Evolutionary conservation across 441 rosid genomes (phyloP).

Genomic region (Bocquillonia castaneifolia): DNA sequence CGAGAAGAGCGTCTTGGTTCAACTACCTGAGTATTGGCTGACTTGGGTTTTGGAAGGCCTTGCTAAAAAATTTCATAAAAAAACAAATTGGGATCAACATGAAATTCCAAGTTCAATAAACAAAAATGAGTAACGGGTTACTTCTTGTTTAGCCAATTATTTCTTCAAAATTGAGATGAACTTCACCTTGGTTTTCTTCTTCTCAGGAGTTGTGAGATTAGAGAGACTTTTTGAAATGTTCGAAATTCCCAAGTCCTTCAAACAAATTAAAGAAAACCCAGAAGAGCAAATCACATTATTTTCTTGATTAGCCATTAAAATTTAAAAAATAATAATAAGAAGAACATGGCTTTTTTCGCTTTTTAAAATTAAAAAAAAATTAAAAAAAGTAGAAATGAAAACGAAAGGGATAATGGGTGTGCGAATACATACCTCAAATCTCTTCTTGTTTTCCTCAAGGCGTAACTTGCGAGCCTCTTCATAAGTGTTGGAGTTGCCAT

Average conservation of each 20-base stretch:
- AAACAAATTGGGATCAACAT: background rate
- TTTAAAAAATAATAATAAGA: no score
- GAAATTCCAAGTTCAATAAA: background rate
- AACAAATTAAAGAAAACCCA: background rate
- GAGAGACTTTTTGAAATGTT: conserved; percentile 28
- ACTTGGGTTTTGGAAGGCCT: conserved; percentile 28
- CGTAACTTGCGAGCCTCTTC: conserved; percentile 51
- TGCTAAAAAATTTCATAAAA: conserved; percentile 15
- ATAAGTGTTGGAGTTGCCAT: conserved; percentile 29
- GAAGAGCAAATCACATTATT: background rate
- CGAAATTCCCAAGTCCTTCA: conserved; percentile 46
- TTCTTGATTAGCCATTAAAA: background rate
- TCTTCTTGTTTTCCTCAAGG: conserved; percentile 43
- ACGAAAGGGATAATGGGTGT: background rate
- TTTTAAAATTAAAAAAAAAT: background rate
- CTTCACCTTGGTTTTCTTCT: conserved; percentile 28
- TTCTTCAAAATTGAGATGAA: background rate
- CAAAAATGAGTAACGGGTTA: no score
- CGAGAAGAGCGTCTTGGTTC: conserved; percentile 59
- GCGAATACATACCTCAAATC: conserved; percentile 32
- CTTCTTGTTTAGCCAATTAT: no score
- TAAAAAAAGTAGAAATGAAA: background rate
- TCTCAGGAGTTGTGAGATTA: conserved; percentile 19
- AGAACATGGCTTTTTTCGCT: no score
- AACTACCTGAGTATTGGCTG: conserved; percentile 3